A percentile compares a stretch with the other conserved stretches of the same genome.
phyloP scores from a whole-genome alignment of 257 asterid species.

The Przewalskia tangutica region DNA sequence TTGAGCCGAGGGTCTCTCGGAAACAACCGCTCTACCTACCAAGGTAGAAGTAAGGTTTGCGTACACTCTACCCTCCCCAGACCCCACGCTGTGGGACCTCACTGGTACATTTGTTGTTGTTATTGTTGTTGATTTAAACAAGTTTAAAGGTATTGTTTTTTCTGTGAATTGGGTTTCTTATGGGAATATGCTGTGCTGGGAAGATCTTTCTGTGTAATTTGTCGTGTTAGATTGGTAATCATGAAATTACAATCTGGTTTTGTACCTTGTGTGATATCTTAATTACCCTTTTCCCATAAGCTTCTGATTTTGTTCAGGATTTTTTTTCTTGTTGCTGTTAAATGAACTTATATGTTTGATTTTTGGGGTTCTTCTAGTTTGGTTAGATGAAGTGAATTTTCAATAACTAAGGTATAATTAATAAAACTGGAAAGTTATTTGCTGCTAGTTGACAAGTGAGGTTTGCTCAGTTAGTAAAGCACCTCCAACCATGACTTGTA shows the following conservation, averaged over 20 bases:
- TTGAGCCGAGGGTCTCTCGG: no score
- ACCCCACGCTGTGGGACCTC: no score
- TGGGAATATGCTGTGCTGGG: neutral
- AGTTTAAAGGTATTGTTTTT: neutral
- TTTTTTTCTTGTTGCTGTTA: neutral
- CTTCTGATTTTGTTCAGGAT: neutral
- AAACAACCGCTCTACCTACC: no score
- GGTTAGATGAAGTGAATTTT: neutral
- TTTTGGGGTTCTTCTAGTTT: neutral
- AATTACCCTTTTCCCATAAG: neutral
- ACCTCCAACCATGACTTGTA: no score
- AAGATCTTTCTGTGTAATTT: neutral
- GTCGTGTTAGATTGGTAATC: neutral
- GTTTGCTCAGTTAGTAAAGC: no score
- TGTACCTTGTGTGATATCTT: neutral
- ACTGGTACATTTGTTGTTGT: no score
- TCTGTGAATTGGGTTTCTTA: neutral
- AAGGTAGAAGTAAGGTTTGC: no score
- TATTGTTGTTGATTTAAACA: neutral
- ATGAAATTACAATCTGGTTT: neutral
- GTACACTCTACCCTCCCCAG: no score
- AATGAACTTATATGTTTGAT: neutral
- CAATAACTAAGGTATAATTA: neutral
- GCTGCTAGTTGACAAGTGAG: no score
- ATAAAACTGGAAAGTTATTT: neutral